Evolutionary conservation across 805 yeast species (phyloP), one percentile per base, ranked within the genome.

Genomic region (Suhomyces kilbournensis): DNA sequence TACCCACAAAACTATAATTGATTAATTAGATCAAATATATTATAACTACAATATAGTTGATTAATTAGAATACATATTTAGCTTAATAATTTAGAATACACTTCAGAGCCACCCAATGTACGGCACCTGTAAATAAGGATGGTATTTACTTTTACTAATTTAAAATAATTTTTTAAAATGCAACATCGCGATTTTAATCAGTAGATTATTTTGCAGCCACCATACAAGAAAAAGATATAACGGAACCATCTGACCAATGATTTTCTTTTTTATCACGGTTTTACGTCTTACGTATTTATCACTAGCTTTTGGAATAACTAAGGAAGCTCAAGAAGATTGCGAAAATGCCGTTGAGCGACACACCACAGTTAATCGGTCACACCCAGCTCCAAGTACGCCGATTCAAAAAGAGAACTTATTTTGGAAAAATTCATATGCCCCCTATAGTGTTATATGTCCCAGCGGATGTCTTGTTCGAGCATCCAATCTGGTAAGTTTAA

Each of bases 391-490:
- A 4, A 38, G 7, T 38, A 19, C 42, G 23, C 20, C 23, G 14
- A 14, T 38, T 9, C 20, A 38, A 17, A 17, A 38, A 38, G 42
- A 38, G 23, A 38, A 38, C 4, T 17, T 17, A 38, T 17, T 35
- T 4, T 50, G 52, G 52, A 50, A 39, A 12, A 25, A 46, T 3
- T 60, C 67, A 3, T 67, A 66, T 51, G 62, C 72, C 12, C 74
- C 74, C 2, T 64, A 53, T 34, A 48, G 55, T 26, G 63, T 64
- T 0, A 32, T 54, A 25, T 69, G 74, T 54, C 71, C 69, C 3
- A 48, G 61, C 2, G 25, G 32, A 1, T 34, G 51, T 6, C 48
- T 66, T 28, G 48, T 66, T 7, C 46, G 72, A 47, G 20, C 14
- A 34, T 66, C 62, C 8, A 56, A 60, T 22, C 53, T 59, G 32